Conservation (phyloP, 2,329 filamentous ascomycete genomes). For the Sarocladium oryzae region DNA sequence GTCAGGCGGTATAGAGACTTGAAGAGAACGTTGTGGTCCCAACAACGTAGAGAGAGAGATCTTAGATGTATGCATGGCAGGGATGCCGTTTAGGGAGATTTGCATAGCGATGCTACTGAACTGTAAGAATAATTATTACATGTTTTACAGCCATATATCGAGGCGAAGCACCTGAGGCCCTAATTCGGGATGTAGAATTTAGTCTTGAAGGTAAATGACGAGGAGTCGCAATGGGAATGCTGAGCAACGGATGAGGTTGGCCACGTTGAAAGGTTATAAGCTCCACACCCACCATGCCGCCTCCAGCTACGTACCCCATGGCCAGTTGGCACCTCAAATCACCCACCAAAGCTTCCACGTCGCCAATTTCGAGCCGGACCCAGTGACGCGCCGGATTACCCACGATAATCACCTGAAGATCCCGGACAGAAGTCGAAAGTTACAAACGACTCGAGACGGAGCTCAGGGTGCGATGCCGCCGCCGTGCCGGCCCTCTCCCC, state of each 20-base stretch:
- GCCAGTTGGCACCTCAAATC: neutral
- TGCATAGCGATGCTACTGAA: conserved; percentile 7
- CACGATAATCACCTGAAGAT: neutral
- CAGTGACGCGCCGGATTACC: neutral
- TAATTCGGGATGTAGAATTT: too few species aligned
- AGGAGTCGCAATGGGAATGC: too few species aligned
- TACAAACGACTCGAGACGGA: conserved; percentile 14
- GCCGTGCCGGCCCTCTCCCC: conserved; percentile 25
- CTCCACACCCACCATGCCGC: conserved; percentile 4
- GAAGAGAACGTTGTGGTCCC: neutral
- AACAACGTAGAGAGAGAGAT: neutral
- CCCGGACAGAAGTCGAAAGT: neutral
- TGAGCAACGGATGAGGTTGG: neutral
- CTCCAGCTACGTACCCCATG: neutral
- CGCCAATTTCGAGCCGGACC: neutral
- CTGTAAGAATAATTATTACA: conserved; percentile 5
- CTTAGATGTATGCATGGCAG: neutral
- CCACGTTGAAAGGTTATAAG: neutral
- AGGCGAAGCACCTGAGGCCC: too few species aligned
- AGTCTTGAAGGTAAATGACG: too few species aligned
- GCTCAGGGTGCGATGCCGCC: conserved; percentile 35
- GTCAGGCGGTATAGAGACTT: conserved; percentile 50
- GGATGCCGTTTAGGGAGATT: neutral
- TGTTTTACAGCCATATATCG: too few species aligned
- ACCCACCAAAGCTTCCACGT: conserved; percentile 5